Evolutionary conservation across 164 flowering plant genomes (phyloP).

Genomic region (Stephania japonica): DNA sequence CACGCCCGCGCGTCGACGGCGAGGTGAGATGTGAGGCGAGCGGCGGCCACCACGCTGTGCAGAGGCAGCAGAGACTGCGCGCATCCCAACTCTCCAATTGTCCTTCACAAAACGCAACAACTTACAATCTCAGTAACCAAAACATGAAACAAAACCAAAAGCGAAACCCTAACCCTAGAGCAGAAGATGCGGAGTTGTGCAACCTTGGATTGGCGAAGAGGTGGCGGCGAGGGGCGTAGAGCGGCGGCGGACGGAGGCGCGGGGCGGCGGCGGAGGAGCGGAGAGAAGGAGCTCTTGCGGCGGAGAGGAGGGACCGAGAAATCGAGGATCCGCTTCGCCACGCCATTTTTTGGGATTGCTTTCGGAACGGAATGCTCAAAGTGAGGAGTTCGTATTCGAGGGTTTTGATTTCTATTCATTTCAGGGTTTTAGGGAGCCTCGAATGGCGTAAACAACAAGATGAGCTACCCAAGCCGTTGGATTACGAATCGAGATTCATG

Average conservation of each 20-base stretch:
- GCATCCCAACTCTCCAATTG: constrained; percentile 64
- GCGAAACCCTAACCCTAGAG: constrained; percentile 4
- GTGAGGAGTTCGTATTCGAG: not conserved
- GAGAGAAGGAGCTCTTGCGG: constrained; percentile 50
- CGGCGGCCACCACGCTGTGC: constrained; percentile 31
- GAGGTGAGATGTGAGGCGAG: constrained; percentile 59
- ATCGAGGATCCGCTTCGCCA: constrained; percentile 59
- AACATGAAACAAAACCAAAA: not conserved
- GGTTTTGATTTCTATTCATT: constrained; percentile 1
- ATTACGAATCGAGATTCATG: too few relatives aligned
- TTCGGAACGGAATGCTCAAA: not conserved
- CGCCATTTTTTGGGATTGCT: constrained; percentile 40
- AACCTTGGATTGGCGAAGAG: constrained; percentile 58
- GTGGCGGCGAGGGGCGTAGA: constrained; percentile 50
- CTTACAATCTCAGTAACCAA: not conserved
- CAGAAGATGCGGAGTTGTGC: not conserved
- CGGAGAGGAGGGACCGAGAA: constrained; percentile 52
- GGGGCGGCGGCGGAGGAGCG: constrained; percentile 44
- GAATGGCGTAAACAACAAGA: not conserved
- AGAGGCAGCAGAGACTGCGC: constrained; percentile 67
- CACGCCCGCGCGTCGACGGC: constrained; percentile 57
- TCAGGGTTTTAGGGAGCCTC: not conserved
- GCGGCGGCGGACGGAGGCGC: constrained; percentile 38
- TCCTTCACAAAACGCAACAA: constrained; percentile 30
- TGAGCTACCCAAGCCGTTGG: too few relatives aligned